These are phyloP conservation scores for Daedaleopsis nitida DNA, from an alignment of 768 basidiomycete genomes.

Conservation along the genomic window DNA sequence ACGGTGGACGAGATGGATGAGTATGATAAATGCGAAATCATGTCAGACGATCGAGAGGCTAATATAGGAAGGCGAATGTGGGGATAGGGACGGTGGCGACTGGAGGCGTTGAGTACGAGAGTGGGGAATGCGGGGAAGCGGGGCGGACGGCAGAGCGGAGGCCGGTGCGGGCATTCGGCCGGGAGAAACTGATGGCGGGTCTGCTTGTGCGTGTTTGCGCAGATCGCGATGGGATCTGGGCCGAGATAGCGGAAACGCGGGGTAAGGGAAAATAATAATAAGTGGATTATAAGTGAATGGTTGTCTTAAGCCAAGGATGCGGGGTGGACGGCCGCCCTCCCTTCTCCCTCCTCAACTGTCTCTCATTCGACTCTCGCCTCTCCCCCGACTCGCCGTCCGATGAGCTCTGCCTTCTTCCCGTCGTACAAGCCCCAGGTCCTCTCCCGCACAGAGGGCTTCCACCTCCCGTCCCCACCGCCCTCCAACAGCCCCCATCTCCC, in stretches of 20 bases:
- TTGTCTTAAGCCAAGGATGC: constrained; percentile 20
- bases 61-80: no score
- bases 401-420: constrained; percentile 29
- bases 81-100: no score
- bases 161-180: constrained; percentile 18
- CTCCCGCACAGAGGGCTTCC: constrained; percentile 72
- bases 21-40: constrained; percentile 11
- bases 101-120: constrained; percentile 11
- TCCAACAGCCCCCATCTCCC: constrained; percentile 31
- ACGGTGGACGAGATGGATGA: constrained; percentile 10
- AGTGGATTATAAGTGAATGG: constrained; percentile 17
- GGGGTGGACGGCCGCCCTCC: constrained; percentile 21
- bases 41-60: no score
- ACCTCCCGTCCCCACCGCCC: constrained; percentile 51
- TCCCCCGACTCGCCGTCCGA: constrained; percentile 14
- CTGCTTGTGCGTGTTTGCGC: constrained; percentile 12
- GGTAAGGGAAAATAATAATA: constrained; percentile 21
- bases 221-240: constrained; percentile 2
- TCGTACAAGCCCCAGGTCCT: constrained; percentile 57
- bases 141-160: constrained; percentile 13
- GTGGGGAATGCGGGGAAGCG: constrained; percentile 14
- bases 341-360: background rate
- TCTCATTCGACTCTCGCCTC: constrained; percentile 1
- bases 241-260: constrained; percentile 11
- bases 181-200: constrained; percentile 17